These are phyloP conservation scores for Pyrenopolyporus hunteri DNA, from an alignment of 495 filamentous ascomycete species.

Conservation along the genomic window DNA sequence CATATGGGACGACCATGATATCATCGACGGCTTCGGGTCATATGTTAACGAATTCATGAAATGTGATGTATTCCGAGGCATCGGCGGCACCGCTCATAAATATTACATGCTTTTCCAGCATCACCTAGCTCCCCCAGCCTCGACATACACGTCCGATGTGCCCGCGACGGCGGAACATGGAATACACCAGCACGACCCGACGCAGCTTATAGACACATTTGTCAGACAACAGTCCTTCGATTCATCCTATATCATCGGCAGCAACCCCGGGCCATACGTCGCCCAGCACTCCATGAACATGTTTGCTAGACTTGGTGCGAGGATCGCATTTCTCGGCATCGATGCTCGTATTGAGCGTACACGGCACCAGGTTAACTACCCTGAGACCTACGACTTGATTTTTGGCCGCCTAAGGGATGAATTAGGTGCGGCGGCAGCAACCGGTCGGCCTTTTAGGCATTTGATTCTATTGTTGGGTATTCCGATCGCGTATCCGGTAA, in stretches of 20 bases:
- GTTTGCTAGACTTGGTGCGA: conserved; percentile 81
- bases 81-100: conserved; percentile 84
- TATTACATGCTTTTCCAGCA: conserved; percentile 97
- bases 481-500: conserved; percentile 87
- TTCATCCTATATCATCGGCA: conserved; percentile 79
- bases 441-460: conserved; percentile 71
- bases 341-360: conserved; percentile 93
- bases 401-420: conserved; percentile 73
- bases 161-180: conserved; percentile 43
- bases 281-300: conserved; percentile 79
- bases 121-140: conserved; percentile 79
- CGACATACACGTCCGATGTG: conserved; percentile 74
- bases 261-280: conserved; percentile 78
- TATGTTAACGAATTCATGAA: conserved; percentile 95
- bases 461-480: conserved; percentile 87
- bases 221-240: conserved; percentile 67
- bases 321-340: conserved; percentile 84
- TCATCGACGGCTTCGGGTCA: conserved; percentile 91
- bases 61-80: conserved; percentile 87
- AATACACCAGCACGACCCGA: conserved; percentile 60
- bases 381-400: conserved; percentile 84
- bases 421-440: conserved; percentile 58
- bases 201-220: conserved; percentile 70
- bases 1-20: conserved; percentile 94
- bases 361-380: conserved; percentile 87